These are phyloP conservation scores for Lenzites betulinus DNA, from an alignment of 768 basidiomycete genomes.

Conservation along the genomic window DNA sequence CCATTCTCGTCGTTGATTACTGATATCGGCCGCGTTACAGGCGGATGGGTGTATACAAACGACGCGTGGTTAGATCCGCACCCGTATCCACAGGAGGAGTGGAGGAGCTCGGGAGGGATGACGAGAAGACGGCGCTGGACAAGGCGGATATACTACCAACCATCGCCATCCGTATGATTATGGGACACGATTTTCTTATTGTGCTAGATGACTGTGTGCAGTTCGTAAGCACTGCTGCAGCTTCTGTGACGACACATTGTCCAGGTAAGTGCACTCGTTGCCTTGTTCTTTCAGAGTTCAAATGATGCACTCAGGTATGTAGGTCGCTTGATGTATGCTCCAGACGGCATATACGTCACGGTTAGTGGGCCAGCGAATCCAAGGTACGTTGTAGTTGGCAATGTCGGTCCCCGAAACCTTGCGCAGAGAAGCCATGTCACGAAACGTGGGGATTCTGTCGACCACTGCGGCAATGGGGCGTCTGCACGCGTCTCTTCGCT, in stretches of 20 bases:
- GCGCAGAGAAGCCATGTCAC: too few relatives aligned
- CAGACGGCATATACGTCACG: neutral
- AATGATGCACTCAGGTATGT: too few relatives aligned
- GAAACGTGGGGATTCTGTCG: too few relatives aligned
- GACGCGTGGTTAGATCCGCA: conserved; percentile 67
- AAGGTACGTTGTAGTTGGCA: too few relatives aligned
- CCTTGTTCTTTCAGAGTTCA: too few relatives aligned
- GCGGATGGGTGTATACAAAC: conserved; percentile 83
- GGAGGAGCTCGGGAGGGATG: conserved; percentile 46
- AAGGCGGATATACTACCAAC: conserved; percentile 58
- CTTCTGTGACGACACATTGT: too few relatives aligned
- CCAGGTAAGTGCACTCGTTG: too few relatives aligned
- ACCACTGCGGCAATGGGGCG: too few relatives aligned
- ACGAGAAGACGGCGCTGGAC: conserved; percentile 74
- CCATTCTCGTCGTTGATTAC: conserved; percentile 5
- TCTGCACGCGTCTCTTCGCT: too few relatives aligned
- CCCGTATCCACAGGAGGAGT: conserved; percentile 42
- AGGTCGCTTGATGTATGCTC: neutral
- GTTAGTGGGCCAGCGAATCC: neutral
- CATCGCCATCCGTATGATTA: conserved; percentile 4
- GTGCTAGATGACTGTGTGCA: too few relatives aligned
- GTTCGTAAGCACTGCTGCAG: too few relatives aligned
- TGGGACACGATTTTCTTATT: neutral
- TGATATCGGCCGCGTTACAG: conserved; percentile 33
- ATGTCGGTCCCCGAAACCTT: too few relatives aligned